Conservation (phyloP, 331 rosid species). For the Quercus tomentella region DNA sequence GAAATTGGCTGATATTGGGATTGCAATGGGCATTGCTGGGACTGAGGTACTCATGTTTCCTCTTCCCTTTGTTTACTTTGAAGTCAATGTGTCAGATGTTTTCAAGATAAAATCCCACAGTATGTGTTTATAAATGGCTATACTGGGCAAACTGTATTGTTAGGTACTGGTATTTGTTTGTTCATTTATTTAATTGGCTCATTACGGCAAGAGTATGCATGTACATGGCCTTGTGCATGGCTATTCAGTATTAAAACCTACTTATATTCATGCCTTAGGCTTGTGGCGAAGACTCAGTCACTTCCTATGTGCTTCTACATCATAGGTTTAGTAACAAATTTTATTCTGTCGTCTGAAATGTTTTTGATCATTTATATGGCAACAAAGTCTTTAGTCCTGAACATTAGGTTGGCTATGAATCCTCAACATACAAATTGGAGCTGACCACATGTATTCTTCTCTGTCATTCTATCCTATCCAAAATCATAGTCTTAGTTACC, state of each 20-base stretch:
- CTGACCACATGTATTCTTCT: too few species aligned
- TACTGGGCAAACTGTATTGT: not conserved
- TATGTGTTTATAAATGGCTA: not conserved
- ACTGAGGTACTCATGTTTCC: constrained; percentile 53
- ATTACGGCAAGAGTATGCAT: not conserved
- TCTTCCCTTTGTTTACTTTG: not conserved
- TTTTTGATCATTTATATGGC: not conserved
- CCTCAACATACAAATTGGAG: too few species aligned
- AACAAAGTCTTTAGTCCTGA: not conserved
- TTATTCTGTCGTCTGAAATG: not conserved
- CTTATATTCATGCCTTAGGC: not conserved
- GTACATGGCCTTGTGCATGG: not conserved
- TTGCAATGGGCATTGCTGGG: constrained; percentile 91
- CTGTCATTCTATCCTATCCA: too few species aligned
- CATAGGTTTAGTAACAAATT: not conserved
- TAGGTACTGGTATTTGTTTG: not conserved
- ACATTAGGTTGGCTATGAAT: too few species aligned
- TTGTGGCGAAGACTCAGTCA: not conserved
- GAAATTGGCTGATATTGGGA: constrained; percentile 83
- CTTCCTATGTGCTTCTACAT: not conserved
- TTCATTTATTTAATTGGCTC: not conserved
- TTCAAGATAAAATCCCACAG: not conserved
- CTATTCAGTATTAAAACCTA: not conserved
- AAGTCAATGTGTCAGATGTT: not conserved
- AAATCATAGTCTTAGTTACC: too few species aligned